phyloP scores from a whole-genome alignment of 169 alveolate species.

The Neospora caninum region DNA sequence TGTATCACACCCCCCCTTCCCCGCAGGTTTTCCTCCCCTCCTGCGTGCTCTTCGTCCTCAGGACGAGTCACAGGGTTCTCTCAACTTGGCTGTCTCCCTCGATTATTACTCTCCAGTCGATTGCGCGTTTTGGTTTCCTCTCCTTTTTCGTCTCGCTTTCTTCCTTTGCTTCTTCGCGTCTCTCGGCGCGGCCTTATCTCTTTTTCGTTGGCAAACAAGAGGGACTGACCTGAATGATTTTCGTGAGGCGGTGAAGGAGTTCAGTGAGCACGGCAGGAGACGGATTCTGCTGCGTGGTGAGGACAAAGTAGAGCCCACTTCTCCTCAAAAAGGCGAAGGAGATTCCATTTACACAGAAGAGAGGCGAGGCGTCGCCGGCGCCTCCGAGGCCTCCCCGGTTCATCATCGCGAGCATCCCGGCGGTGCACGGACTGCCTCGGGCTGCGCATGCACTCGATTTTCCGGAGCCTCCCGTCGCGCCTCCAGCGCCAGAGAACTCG shows the following conservation, averaged over 20 bases:
- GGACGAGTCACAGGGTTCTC: too few species aligned
- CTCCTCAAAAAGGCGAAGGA: slow-evolving; percentile 87
- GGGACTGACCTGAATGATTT: slow-evolving; percentile 78
- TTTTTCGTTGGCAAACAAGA: too few species aligned
- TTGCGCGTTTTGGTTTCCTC: too few species aligned
- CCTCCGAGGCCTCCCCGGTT: background rate
- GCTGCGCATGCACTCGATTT: background rate
- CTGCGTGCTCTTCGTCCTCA: too few species aligned
- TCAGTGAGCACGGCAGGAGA: slow-evolving; percentile 94
- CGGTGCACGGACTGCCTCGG: background rate
- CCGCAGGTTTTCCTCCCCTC: too few species aligned
- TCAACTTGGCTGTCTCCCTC: too few species aligned
- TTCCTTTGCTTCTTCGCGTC: too few species aligned
- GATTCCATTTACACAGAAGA: slow-evolving; percentile 87
- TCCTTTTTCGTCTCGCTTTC: too few species aligned
- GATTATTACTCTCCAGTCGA: too few species aligned
- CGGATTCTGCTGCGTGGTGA: slow-evolving; percentile 90
- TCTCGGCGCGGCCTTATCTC: too few species aligned
- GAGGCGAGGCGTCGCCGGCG: slow-evolving; percentile 74
- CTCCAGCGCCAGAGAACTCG: background rate
- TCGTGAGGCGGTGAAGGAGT: slow-evolving; percentile 86
- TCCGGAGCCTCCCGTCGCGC: slow-evolving; percentile 70
- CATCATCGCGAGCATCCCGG: background rate
- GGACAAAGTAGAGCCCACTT: slow-evolving; percentile 89
- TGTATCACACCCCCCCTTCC: too few species aligned